phyloP scores from a whole-genome alignment of 176 grass and related monocot genomes.

The Oryza australiensis region DNA sequence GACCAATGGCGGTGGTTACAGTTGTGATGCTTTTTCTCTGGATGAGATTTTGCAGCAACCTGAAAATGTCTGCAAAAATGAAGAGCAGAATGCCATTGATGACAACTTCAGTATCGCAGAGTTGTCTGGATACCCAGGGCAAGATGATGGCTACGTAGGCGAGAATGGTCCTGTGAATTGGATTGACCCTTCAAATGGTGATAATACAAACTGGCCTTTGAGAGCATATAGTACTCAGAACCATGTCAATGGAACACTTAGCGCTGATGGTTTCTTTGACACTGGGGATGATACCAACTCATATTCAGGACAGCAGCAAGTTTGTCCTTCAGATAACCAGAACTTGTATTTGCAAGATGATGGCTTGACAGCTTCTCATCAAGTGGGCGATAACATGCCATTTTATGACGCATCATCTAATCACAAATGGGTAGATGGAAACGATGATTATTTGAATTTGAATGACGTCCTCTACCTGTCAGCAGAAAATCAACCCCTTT shows the following conservation, averaged over 20 bases:
- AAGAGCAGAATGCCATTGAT: constrained; percentile 34
- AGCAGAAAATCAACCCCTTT: constrained; percentile 8
- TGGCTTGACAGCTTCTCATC: constrained; percentile 30
- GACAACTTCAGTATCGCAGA: constrained; percentile 37
- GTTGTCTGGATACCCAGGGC: constrained; percentile 23
- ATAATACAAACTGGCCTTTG: constrained; percentile 39
- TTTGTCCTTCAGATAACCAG: constrained; percentile 27
- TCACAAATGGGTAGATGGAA: constrained; percentile 34
- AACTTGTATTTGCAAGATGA: constrained; percentile 37
- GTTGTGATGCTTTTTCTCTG: constrained; percentile 41
- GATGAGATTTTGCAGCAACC: constrained; percentile 57
- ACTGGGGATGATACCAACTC: constrained; percentile 39
- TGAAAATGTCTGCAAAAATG: constrained; percentile 18
- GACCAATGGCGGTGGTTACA: constrained; percentile 21
- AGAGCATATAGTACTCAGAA: constrained; percentile 52
- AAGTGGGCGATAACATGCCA: constrained; percentile 24
- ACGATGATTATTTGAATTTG: constrained; percentile 43
- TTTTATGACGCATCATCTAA: constrained; percentile 51
- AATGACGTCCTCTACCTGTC: constrained; percentile 45
- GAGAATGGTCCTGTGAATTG: constrained; percentile 41
- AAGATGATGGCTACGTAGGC: constrained; percentile 38
- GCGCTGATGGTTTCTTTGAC: constrained; percentile 63
- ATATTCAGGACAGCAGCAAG: constrained; percentile 35
- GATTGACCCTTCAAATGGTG: constrained; percentile 34
- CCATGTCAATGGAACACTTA: constrained; percentile 42